phyloP scores from a whole-genome alignment of 495 filamentous ascomycete species.

The Xylaria scruposa region DNA sequence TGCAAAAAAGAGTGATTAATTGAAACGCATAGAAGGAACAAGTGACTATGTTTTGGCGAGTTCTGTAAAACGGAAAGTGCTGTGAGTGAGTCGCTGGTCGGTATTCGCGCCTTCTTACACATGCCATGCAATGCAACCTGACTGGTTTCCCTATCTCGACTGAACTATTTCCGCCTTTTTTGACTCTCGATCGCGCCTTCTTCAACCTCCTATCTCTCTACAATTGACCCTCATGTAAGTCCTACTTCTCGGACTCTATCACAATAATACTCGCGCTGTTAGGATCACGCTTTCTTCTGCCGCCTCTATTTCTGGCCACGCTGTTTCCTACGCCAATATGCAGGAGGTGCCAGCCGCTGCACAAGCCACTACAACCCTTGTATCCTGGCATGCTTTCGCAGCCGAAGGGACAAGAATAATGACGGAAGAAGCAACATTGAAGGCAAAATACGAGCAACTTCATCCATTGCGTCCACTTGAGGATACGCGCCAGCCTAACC shows the following conservation, averaged over 20 bases:
- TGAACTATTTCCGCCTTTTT: neutral
- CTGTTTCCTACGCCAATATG: neutral
- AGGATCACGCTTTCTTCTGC: neutral
- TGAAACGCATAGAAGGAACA: neutral
- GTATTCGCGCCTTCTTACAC: neutral
- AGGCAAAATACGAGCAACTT: neutral
- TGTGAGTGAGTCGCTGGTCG: neutral
- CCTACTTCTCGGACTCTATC: neutral
- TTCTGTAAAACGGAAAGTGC: neutral
- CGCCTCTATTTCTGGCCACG: neutral
- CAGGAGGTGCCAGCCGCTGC: neutral
- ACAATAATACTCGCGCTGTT: neutral
- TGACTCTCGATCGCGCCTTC: neutral
- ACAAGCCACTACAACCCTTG: neutral
- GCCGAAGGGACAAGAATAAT: slow-evolving; percentile 1
- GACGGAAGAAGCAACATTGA: neutral
- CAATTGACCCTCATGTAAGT: neutral
- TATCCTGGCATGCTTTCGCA: slow-evolving; percentile 6
- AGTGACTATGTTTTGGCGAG: neutral
- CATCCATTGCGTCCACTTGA: neutral
- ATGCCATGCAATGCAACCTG: neutral
- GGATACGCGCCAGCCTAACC: neutral
- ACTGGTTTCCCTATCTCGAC: neutral
- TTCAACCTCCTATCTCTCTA: neutral
- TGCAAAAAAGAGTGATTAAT: neutral